Evolutionary conservation across 1,284 basidiomycete species (phyloP), one percentile per base, ranked within the genome.

Genomic region (Ceratorhiza oryzae-sativae): DNA sequence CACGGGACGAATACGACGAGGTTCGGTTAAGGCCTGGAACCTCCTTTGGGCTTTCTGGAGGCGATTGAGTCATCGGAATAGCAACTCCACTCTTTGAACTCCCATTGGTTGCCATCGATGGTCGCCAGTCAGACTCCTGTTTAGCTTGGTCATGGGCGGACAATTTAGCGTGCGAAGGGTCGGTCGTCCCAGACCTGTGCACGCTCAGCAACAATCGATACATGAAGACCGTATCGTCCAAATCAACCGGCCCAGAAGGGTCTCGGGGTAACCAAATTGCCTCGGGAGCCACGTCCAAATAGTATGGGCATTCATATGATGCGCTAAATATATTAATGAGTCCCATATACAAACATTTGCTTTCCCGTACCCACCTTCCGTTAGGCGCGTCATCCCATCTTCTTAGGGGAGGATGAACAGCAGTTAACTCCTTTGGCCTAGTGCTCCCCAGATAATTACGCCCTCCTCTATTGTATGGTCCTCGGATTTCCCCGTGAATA

Each of bases 261-360:
- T 68, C 63, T 8, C 63, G 63, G 20, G 63, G 63, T 30, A 68
- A 32, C 63, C 63, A 68, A 27, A 68, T 42, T 5, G 51, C 49
- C 32, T 68, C 30, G 36, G 63, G 63, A 12, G 30, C 51, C n/a
- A 55, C 51, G 18, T 68, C 63, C 13, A 56, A 20, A 42, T 68
- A 68, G 32, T 68, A 68, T 6, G 63, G 63, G n/a, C 63, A 68
- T 30, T 68, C 63, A 25, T 68, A 68, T 12, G 63, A 68, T 27
- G 36, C 36, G 13, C 36, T 49, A 49, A 32, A 39, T 68, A n/a
- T 23, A 67, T 4, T 9, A 9, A 34, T 23, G 27, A 10, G 18
- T 34, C 30, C 42, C 10, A 23, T 46, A 13, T 46, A 6, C 34
- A 10, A 1, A 48, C 12, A 12, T 34, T 45, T 23, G 25, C 36